Conservation (phyloP, 768 basidiomycete genomes). For the Collybiopsis luxurians region DNA sequence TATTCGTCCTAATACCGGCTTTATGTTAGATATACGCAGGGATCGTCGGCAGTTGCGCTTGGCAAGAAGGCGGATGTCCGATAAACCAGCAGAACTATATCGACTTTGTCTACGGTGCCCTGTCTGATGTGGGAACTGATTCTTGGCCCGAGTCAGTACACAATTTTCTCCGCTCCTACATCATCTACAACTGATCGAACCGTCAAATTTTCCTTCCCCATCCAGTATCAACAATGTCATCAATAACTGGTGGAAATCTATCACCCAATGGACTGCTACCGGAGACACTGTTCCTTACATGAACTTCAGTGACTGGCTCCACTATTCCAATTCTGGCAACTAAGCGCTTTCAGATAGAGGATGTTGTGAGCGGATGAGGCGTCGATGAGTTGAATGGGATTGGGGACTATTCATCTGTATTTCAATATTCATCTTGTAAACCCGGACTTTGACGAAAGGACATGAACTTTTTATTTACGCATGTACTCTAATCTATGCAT, state of each 20-base stretch:
- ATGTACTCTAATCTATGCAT: no score
- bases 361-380: no score
- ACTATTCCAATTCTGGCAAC: not conserved
- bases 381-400: no score
- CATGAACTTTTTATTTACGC: no score
- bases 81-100: conserved; percentile 18
- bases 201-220: not conserved
- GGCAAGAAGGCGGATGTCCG: conserved; percentile 13
- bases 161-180: no score
- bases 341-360: no score
- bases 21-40: conserved; percentile 12
- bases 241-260: conserved; percentile 4
- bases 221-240: conserved; percentile 1
- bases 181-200: no score
- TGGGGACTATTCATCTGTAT: no score
- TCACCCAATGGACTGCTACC: conserved; percentile 7
- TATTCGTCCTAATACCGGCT: not conserved
- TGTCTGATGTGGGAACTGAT: conserved; percentile 4
- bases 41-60: conserved; percentile 19
- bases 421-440: no score
- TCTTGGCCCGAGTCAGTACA: conserved; percentile 8
- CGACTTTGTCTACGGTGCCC: conserved; percentile 15
- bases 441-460: no score
- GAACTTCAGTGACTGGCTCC: conserved; percentile 11
- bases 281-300: conserved; percentile 8